phyloP scores from a whole-genome alignment of 163 green algal genomes.

The Chlamydomonas reinhardtii region DNA sequence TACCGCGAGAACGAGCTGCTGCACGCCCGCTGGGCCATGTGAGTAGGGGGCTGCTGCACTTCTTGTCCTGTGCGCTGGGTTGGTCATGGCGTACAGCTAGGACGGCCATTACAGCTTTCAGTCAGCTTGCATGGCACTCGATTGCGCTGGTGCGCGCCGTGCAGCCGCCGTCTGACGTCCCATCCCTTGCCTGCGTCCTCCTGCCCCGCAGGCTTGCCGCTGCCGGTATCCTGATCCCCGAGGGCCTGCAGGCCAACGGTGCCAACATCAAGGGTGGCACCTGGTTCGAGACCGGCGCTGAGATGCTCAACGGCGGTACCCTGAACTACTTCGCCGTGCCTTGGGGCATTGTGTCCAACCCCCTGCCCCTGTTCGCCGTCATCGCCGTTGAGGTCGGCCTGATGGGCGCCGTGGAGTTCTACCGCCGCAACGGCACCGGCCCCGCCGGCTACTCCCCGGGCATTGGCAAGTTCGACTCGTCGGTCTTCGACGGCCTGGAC shows the following conservation, averaged over 20 bases:
- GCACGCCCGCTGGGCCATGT: constrained; percentile 96
- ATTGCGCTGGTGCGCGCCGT: no score
- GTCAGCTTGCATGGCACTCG: no score
- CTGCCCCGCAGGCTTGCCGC: constrained; percentile 73
- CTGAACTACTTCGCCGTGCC: constrained; percentile 97
- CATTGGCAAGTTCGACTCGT: constrained; percentile 89
- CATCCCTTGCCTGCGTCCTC: no score
- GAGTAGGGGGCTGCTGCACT: no score
- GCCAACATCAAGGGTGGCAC: constrained; percentile 88
- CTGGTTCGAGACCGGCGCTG: constrained; percentile 94
- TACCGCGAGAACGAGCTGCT: constrained; percentile 94
- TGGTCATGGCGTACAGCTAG: no score
- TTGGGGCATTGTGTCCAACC: constrained; percentile 91
- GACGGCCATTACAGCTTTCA: no score
- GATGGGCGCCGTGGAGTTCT: constrained; percentile 92
- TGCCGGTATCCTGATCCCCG: constrained; percentile 96
- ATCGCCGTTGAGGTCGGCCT: constrained; percentile 84
- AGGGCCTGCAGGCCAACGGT: constrained; percentile 94
- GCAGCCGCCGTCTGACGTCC: no score
- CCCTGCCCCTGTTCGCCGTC: constrained; percentile 89
- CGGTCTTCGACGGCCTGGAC: constrained; percentile 90
- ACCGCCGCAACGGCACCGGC: constrained; percentile 79
- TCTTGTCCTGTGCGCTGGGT: no score
- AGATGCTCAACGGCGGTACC: constrained; percentile 94
- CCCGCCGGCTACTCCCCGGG: constrained; percentile 91